Conservation (phyloP, 2,329 filamentous ascomycete species). For the Alternaria longipes region DNA sequence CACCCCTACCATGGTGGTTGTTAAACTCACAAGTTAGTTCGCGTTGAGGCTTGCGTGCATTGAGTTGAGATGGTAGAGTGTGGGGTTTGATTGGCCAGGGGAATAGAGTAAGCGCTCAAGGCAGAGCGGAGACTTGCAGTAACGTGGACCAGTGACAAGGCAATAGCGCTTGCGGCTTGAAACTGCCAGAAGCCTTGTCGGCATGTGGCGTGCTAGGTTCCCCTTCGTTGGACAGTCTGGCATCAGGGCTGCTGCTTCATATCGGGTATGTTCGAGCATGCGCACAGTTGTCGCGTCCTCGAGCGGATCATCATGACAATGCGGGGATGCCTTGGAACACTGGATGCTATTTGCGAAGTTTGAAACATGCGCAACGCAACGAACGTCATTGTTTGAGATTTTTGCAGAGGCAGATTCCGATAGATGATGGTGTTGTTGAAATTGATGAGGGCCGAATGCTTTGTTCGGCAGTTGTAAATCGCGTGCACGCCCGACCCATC, state of each 20-base stretch:
- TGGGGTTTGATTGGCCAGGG: conserved; percentile 27
- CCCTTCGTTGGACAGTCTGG: conserved; percentile 10
- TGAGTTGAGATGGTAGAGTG: conserved; percentile 16
- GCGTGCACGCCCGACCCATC: conserved; percentile 17
- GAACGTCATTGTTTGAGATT: conserved; percentile 2
- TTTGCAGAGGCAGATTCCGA: not conserved
- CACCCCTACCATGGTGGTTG: conserved; percentile 23
- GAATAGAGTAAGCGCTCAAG: conserved; percentile 34
- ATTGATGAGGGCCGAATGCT: not conserved
- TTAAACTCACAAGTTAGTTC: conserved; percentile 31
- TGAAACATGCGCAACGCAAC: conserved; percentile 10
- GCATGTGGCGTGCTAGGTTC: conserved; percentile 19
- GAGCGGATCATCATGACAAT: not conserved
- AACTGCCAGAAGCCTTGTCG: conserved; percentile 24
- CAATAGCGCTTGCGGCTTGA: conserved; percentile 44
- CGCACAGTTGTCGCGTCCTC: conserved; percentile 12
- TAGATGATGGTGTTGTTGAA: conserved; percentile 1
- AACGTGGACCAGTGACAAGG: conserved; percentile 35
- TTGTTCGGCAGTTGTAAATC: not conserved
- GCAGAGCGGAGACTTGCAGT: conserved; percentile 29
- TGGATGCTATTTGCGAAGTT: not conserved
- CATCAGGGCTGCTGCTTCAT: conserved; percentile 12
- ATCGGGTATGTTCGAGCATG: conserved; percentile 19
- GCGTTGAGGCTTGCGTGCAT: conserved; percentile 31
- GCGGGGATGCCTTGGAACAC: conserved; percentile 11